Evolutionary conservation across 169 alveolate genomes (phyloP), one percentile per base, ranked within the genome.

Genomic region (Plasmodium ovale): DNA sequence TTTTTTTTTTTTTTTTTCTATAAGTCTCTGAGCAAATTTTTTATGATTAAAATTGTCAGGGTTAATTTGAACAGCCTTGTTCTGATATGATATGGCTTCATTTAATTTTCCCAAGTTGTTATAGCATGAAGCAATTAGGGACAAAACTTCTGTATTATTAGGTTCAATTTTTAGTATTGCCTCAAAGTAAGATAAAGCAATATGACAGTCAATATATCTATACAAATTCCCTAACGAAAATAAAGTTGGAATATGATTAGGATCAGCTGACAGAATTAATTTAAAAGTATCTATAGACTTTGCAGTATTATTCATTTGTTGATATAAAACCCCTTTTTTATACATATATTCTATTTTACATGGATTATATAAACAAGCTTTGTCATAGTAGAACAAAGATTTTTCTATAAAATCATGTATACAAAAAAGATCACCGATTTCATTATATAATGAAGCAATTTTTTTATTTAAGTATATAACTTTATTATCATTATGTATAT

Each of bases 11-110:
- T n/a, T 82, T 70, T 53, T 82, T 53, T 64, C 90, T 56, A 82
- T 82, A 37, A 82, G 85, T 19, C 64, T 82, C 42, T 82, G 90
- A 39, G 90, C 90, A 82, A 82, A 82, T 49, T 82, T 82, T 44
- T 82, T 82, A 49, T 82, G 90, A 59, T 82, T 82, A 42, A 82
- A 82, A 67, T 82, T 82, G 19, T 82, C 90, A 39, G 90, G 90
- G 51, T 82, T 59, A 27, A 82, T 82, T 31, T 82, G 67, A n/a
- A 82, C 90, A 12, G 84, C 90, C 51, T 82, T 82, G 33, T 82
- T 82, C 51, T 82, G 90, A 67, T 67, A 82, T 14, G 85, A 49
- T n/a, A 82, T 82, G 19, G 90, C 90, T 67, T 82, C 72, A 82
- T 82, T 82, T 70, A 82, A 19, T 33, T 67, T 82, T 0, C 90